Evolutionary conservation across 805 yeast species (phyloP), one percentile per base, ranked within the genome.

Genomic region (Maudiozyma barnettii): DNA sequence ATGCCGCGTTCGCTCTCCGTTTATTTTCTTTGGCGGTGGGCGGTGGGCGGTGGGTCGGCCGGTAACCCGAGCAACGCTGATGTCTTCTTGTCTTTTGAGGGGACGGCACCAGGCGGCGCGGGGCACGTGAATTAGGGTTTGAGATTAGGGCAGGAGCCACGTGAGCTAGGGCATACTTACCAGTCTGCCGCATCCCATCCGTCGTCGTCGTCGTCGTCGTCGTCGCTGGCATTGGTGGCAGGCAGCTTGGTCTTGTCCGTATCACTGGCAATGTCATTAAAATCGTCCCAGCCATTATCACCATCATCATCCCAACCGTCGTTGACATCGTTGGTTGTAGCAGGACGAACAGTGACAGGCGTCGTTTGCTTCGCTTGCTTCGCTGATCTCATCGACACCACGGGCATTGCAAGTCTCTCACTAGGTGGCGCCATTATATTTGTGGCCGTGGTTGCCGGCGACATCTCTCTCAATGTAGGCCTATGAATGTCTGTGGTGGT

Each of bases 251-350:
- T 33, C 19, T 33, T 16, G 8, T 48, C 53, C 4, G 6, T 22
- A 36, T 39, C 41, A 23, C 41, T 23, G 9, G 23, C n/a, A 19
- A 20, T 21, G 9, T 39, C 41, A 18, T n/a, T 30, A 10, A 39
- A 39, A 39, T 39, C 41, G 14, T 22, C 41, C 41, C 41, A 39
- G 10, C 41, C 41, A 22, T 18, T 16, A 10, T 47, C 52, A 2
- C 33, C 47, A 14, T 42, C 49, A 12, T 39, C 46, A 8, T 31
- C 47, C 13, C 13, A 14, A 29, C 31, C 16, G 35, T 26, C 18
- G 18, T 33, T 33, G 8, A 8, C 6, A 33, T 10, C n/a, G n/a
- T 14, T 18, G 18, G 16, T 14, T 3, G 5, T 33, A 33, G 10
- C n/a, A 33, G 13, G 5, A 33, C 7, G 18, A 14, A 33, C 36